phyloP scores from a whole-genome alignment of 2,329 filamentous ascomycete genomes.

The Colletotrichum orchidophilum region DNA sequence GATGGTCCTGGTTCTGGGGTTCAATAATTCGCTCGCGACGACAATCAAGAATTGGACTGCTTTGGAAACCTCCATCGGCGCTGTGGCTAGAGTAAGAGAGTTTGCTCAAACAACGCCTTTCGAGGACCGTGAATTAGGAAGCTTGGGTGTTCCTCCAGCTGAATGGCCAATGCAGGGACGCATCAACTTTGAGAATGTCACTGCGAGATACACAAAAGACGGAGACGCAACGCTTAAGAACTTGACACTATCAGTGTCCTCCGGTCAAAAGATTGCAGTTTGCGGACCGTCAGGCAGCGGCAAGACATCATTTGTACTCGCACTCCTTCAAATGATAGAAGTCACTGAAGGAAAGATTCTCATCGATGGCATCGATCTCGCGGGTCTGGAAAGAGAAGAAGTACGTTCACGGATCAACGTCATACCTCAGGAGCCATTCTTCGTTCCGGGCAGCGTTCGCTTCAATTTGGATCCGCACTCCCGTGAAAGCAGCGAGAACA shows the following conservation, averaged over 20 bases:
- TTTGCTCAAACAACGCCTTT: slow-evolving; percentile 35
- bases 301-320: slow-evolving; percentile 48
- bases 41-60: slow-evolving; percentile 29
- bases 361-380: slow-evolving; percentile 54
- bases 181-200: slow-evolving; percentile 41
- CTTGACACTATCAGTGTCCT: slow-evolving; percentile 31
- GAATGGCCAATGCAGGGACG: slow-evolving; percentile 42
- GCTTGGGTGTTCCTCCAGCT: slow-evolving; percentile 3
- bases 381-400: slow-evolving; percentile 34
- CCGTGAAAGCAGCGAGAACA: slow-evolving; percentile 49
- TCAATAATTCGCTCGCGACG: background rate
- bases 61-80: slow-evolving; percentile 35
- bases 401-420: slow-evolving; percentile 48
- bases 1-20: slow-evolving; percentile 1
- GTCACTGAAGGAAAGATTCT: slow-evolving; percentile 50
- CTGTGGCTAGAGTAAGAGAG: slow-evolving; percentile 10
- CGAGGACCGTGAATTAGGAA: slow-evolving; percentile 37
- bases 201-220: slow-evolving; percentile 39
- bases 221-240: slow-evolving; percentile 36
- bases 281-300: slow-evolving; percentile 47
- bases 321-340: slow-evolving; percentile 58
- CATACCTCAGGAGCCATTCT: slow-evolving; percentile 61
- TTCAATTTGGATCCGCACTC: slow-evolving; percentile 57
- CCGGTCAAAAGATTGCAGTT: slow-evolving; percentile 43
- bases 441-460: slow-evolving; percentile 57